phyloP scores from a whole-genome alignment of 306 rosid genomes.

The Medicago arabica region DNA sequence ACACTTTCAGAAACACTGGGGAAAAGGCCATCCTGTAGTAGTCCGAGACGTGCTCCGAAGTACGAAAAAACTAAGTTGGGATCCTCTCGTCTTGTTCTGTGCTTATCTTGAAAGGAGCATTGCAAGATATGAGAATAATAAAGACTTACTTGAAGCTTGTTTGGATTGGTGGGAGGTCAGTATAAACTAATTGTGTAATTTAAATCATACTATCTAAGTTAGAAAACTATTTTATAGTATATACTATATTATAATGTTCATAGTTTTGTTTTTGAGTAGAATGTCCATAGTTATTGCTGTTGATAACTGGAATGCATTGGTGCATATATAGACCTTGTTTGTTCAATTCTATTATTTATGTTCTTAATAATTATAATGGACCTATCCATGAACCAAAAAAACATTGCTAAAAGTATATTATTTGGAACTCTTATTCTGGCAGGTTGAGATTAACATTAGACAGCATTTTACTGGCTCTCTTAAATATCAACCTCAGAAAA shows the following conservation, averaged over 20 bases:
- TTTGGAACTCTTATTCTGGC: constrained; percentile 46
- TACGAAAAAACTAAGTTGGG: constrained; percentile 75
- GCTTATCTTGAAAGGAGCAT: constrained; percentile 82
- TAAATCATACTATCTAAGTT: constrained; percentile 13
- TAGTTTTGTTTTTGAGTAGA: neutral
- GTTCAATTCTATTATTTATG: neutral
- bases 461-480: constrained; percentile 87
- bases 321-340: neutral
- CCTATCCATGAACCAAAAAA: constrained; percentile 21
- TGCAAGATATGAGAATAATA: constrained; percentile 69
- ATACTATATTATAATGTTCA: constrained; percentile 13
- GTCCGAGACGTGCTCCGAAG: constrained; percentile 69
- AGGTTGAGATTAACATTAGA: constrained; percentile 91
- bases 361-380: constrained; percentile 9
- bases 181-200: constrained; percentile 35
- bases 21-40: constrained; percentile 89
- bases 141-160: constrained; percentile 69
- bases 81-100: constrained; percentile 83
- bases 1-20: constrained; percentile 98
- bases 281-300: constrained; percentile 15
- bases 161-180: constrained; percentile 99
- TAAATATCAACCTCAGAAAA: constrained; percentile 59
- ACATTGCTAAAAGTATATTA: constrained; percentile 19
- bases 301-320: neutral
- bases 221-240: constrained; percentile 14